Conservation (phyloP, 306 rosid species). For the Bauhinia variegata region DNA sequence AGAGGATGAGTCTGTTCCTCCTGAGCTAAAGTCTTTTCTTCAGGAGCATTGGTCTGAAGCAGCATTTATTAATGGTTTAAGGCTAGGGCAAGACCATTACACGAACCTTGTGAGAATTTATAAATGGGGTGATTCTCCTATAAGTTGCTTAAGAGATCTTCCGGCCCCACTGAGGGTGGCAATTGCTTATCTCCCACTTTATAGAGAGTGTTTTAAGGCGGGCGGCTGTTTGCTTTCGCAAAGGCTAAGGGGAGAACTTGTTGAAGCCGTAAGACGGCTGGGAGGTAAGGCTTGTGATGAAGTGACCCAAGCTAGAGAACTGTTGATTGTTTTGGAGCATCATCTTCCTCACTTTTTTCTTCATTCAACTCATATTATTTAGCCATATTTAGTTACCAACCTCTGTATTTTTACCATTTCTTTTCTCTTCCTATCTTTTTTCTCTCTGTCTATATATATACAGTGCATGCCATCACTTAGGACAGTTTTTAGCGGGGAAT, state of each 20-base stretch:
- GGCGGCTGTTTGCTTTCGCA: conserved; percentile 78
- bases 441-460: too few relatives aligned
- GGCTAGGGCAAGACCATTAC: conserved; percentile 69
- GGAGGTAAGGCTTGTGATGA: conserved; percentile 61
- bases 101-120: conserved; percentile 68
- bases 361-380: conserved; percentile 36
- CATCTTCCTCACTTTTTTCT: conserved; percentile 79
- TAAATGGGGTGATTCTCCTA: conserved; percentile 74
- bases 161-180: conserved; percentile 70
- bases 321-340: conserved; percentile 72
- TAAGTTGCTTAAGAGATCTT: conserved; percentile 74
- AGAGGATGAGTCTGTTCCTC: conserved; percentile 70
- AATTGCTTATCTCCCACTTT: conserved; percentile 80
- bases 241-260: conserved; percentile 77
- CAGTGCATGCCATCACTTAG: too few relatives aligned
- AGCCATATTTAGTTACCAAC: conserved; percentile 37
- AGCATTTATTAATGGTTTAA: conserved; percentile 66
- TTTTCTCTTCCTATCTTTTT: not conserved
- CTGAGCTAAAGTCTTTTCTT: conserved; percentile 71
- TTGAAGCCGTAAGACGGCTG: conserved; percentile 77
- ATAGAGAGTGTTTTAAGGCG: conserved; percentile 71
- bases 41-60: conserved; percentile 79
- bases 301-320: conserved; percentile 63
- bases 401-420: conserved; percentile 21
- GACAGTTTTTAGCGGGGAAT: too few relatives aligned